Evolutionary conservation across 2,329 filamentous ascomycete species (phyloP), one percentile per base, ranked within the genome.

Genomic region (Salinomyces thailandicus): DNA sequence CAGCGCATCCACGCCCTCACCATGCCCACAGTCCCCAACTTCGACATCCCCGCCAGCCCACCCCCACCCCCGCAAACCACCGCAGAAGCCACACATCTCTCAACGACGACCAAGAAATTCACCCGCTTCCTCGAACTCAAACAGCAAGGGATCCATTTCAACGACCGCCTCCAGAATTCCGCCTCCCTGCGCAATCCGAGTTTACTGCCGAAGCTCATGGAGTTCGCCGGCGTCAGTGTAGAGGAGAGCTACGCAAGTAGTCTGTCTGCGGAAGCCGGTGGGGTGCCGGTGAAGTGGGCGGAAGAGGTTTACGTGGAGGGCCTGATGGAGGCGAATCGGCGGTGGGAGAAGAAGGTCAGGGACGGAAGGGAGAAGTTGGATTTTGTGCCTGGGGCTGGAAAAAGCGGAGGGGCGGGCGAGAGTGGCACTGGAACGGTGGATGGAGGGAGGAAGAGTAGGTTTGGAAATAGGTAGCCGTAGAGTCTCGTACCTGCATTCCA

Each of bases 101-200:
- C 60, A 28, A 50, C 48, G 26, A 52, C 77, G 9, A 78, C 72
- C 34, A 69, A 72, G 47, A 86, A 85, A 50, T 80, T 89, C 48
- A 71, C 75, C 44, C 75, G 77, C 41, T 89, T 91, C 47, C 71
- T 89, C 0, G 68, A 75, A 31, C 69, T 89, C n/a, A 91, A 91
- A 62, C 77, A 75, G 52, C 75, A 79, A 44, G 79, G 79, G 4
- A 68, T 78, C 12, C 84, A 91, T 60, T 89, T 89, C 67, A 87
- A 91, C 57, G 68, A 76, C 49, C 78, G 81, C 43, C 65, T 91
- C 6, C 73, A 80, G 22, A 69, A 71, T 39, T 81, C 79, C 0
- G 62, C 72, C 1, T 75, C 80, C 5, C 63, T 87, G 40, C 73
- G 74, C 35, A 89, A 89, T 53, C 84, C 84, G 2, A 73, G 72